Evolutionary conservation across 208 protist genomes (phyloP), one percentile per base, ranked within the genome.

Genomic region (Eutreptiella sp.): DNA sequence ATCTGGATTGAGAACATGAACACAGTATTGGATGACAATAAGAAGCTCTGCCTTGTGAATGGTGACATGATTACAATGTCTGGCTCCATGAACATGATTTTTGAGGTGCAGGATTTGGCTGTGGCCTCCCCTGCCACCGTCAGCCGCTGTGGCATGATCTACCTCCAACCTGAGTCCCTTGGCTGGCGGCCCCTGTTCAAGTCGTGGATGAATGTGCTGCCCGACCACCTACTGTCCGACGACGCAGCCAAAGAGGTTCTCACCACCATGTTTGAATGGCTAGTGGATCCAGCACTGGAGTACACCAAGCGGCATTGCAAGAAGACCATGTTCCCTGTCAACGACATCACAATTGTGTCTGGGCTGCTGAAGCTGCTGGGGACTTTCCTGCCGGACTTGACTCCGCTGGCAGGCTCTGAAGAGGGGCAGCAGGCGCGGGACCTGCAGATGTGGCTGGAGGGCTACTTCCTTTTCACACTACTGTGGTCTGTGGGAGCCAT

Each of bases 1-100:
- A 77, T 98, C 39, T 99, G 96, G 96, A 99, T 99, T 80, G 96
- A 99, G 75, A 97, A 97, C 72, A 97, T 98, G 94, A 98, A 98
- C 81, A 97, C 95, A n/a, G 93, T 97, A 21, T 81, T 98, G 11
- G 95, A 98, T 70, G 95, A 98, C 73, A 98, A 97, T 77, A 97
- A 95, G 79, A 96, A 94, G 67, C 85, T 98, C 36, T 98, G 94
- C 66, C 76, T 98, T 43, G 84, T 94, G 42, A 93, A 89, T 62
- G 89, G 90, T 43, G 91, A 97, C 69, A 95, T 96, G 59, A 96
- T 97, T 66, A 80, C 89, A 46, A 97, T 97, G 94, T 85, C 81
- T 23, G 82, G 84, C 42, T 82, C 77, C 33, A 94, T 96, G 86
- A 97, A 94, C 63, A 68, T 98, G 46, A 84, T 98, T 52, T 97